A percentile compares a stretch with the other conserved stretches of the same genome.
phyloP scores from a whole-genome alignment of 257 asterid genomes.

The Orobanche coerulescens region DNA sequence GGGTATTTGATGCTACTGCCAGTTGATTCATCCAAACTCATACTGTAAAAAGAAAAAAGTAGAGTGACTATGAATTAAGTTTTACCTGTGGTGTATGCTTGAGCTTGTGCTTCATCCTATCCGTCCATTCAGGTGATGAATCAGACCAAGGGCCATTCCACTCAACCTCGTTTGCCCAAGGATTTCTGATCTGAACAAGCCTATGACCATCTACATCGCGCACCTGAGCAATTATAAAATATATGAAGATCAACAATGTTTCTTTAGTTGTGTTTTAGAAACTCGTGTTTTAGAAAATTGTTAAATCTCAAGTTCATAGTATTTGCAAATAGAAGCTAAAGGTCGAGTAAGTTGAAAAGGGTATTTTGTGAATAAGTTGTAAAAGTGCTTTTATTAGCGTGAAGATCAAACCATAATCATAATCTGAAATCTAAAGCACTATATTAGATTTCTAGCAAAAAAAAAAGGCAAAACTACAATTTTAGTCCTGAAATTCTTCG shows the following conservation, averaged over 20 bases:
- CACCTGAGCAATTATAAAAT: slow-evolving; percentile 37
- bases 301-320: not conserved
- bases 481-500: too few species aligned
- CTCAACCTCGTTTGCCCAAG: slow-evolving; percentile 99
- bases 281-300: too few species aligned
- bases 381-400: too few species aligned
- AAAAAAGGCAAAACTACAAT: too few species aligned
- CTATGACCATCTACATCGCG: slow-evolving; percentile 86
- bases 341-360: too few species aligned
- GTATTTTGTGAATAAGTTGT: too few species aligned
- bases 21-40: not conserved
- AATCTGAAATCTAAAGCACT: too few species aligned
- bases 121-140: slow-evolving; percentile 96
- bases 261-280: not conserved
- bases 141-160: slow-evolving; percentile 99
- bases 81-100: slow-evolving; percentile 86
- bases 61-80: slow-evolving; percentile 6
- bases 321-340: not conserved
- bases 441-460: too few species aligned
- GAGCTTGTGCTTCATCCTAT: slow-evolving; percentile 95
- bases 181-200: slow-evolving; percentile 97
- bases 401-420: too few species aligned
- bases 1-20: not conserved
- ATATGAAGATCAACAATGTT: not conserved
- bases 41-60: not conserved